Evolutionary conservation across 352 stramenopile genomes (phyloP), one percentile per base, ranked within the genome.

Genomic region (Globisporangium radiosum): DNA sequence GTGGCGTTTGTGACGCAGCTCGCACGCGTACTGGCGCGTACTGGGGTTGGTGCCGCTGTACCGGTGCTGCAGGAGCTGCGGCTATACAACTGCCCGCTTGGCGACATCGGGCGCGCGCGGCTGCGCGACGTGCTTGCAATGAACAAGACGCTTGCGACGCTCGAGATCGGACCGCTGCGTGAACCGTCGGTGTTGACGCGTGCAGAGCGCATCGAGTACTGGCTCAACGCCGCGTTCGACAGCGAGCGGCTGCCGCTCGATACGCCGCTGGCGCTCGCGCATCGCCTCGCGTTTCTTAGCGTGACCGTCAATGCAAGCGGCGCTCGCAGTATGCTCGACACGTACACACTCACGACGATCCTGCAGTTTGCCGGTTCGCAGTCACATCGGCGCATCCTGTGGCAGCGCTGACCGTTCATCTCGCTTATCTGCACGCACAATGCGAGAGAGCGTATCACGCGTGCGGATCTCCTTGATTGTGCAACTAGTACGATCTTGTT

Each of bases 71-170:
- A 36, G 17, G 49, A 52, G 36, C 51, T 63, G 15, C 40, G 43
- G 7, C 25, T 60, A 47, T 7, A 13, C 17, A 54, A 48, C 14
- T 52, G 40, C 43, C 7, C 39, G 11, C 52, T 63, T 39, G 57
- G 57, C 38, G 49, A 38, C 7, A 15, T 17, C 19, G 57, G 57
- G 4, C 9, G 57, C 5, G 14, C 8, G 37, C 42, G 19, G 43
- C 42, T 63, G 15, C 51, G 39, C 40, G 7, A 40, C 19, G 19
- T 14, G 11, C 52, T 57, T n/a, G 15, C 9, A 4, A 10, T 38
- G 2, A 64, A 64, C 52, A 54, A 54, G n/a, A 59, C 38, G 13
- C 36, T 64, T 7, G 33, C 17, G 13, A 36, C 9, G n/a, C 53
- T 64, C 37, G 59, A 64, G 47, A 39, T 64, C 36, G 55, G 38